Conservation (phyloP, 352 stramenopile genomes). For the Thalassiosira gravida region DNA sequence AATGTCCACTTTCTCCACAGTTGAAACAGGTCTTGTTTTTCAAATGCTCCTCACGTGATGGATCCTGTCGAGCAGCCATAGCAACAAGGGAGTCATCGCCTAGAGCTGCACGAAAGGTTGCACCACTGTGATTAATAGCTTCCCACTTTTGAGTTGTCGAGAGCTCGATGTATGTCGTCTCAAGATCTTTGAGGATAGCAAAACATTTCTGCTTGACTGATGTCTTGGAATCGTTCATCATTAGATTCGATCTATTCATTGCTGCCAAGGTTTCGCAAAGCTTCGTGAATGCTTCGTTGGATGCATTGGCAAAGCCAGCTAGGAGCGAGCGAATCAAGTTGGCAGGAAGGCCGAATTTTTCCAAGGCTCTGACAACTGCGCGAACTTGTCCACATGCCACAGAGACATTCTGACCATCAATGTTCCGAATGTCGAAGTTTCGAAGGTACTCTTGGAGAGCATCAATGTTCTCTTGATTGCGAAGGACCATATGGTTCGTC, state of each 20-base stretch:
- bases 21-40: not conserved
- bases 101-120: too few species aligned
- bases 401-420: not conserved
- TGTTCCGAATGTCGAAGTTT: not conserved
- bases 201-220: conserved; percentile 6
- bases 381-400: not conserved
- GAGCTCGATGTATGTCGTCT: not conserved
- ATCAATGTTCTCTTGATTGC: not conserved
- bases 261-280: not conserved
- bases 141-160: not conserved
- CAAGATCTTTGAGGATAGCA: conserved; percentile 1
- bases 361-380: not conserved
- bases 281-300: not conserved
- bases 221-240: not conserved
- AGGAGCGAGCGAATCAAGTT: not conserved
- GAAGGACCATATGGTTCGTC: not conserved
- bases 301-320: not conserved
- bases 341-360: not conserved
- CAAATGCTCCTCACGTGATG: not conserved
- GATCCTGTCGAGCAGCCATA: not conserved
- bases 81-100: too few species aligned
- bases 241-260: not conserved
- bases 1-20: not conserved
- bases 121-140: not conserved
- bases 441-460: not conserved